Base-by-base conservation (phyloP, 768 basidiomycete species). In the Kwoniella pini region DNA sequence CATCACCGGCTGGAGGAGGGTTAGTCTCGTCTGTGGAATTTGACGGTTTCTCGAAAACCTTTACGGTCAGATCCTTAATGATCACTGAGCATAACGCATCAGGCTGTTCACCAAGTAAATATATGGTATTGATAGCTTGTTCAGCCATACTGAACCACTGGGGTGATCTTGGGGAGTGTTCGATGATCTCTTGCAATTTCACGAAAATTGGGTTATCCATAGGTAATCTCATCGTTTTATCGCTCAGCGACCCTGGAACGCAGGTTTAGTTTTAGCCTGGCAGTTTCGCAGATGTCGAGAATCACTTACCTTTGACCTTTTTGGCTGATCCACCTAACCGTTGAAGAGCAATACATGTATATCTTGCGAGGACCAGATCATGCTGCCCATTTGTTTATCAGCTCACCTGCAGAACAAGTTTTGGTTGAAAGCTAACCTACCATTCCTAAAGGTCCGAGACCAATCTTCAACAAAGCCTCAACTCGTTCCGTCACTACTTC, bases 101-200 rank as follows among this genome's bases (percentile, higher is more conserved):
- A 0, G 95, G 96, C 63, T 92, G 91, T 70, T 97, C 91, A 19
- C 90, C 94, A 1, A 99, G 84, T 0, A 89, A 87, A 69, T 98
- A 99, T 51, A 96, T 88, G 1, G 95, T 92, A 76, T 99, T 97
- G 79, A 99, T 87, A 9, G 87, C 90, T 77, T 99, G 95, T 76
- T 99, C 96, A 0, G 95, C 91, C 80, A 98, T 85, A 10, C 88
- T 88, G 68, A 99, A 98, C 95, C 95, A 99, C 59, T 97, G 93
- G 67, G 87, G 89, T 19, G 88, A 88, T 44, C 86, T 84, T 58
- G 87, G 89, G 0, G 91, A 88, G 54, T 85, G 82, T 67, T 91
- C 86, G 33, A 97, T 84, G n/a, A 86, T 83, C 1, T 88, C 86
- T 70, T 88, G 85, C 5, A 99, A 82, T 69, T 89, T 89, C 26